Percentiles rank a stretch among this genome's conserved stretches.
Conservation (phyloP, 495 filamentous ascomycete species). For the Lasiosphaeriaceae sp. region DNA sequence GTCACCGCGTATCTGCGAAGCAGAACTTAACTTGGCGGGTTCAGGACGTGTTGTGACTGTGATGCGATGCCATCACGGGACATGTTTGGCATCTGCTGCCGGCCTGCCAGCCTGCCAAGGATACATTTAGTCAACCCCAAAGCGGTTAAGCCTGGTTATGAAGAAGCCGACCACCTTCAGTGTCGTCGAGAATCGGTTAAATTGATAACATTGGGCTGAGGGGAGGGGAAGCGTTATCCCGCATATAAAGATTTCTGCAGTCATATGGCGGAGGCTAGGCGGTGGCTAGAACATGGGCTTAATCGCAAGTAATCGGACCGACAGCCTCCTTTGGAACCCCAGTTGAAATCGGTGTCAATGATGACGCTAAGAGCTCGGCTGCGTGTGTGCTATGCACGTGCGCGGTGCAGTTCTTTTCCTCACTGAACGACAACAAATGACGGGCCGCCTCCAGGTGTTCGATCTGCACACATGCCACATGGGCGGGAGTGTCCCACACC, state of each 20-base stretch:
- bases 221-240: not conserved
- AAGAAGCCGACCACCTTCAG: too few species aligned
- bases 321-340: conserved; percentile 12
- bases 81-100: too few species aligned
- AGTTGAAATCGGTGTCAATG: conserved; percentile 1
- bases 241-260: not conserved
- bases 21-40: too few species aligned
- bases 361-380: conserved; percentile 13
- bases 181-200: not conserved
- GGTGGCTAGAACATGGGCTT: conserved; percentile 5
- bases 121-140: too few species aligned
- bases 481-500: not conserved
- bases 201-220: not conserved
- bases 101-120: too few species aligned
- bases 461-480: not conserved
- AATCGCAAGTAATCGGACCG: conserved; percentile 29
- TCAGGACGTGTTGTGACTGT: too few species aligned
- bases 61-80: too few species aligned
- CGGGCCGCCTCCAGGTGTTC: not conserved
- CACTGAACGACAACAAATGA: not conserved
- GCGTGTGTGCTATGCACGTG: conserved; percentile 14
- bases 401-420: conserved; percentile 7
- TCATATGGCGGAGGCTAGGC: not conserved
- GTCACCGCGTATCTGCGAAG: too few species aligned
- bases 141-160: too few species aligned